phyloP scores from a whole-genome alignment of 257 asterid genomes.

The Eustoma russellianum region DNA sequence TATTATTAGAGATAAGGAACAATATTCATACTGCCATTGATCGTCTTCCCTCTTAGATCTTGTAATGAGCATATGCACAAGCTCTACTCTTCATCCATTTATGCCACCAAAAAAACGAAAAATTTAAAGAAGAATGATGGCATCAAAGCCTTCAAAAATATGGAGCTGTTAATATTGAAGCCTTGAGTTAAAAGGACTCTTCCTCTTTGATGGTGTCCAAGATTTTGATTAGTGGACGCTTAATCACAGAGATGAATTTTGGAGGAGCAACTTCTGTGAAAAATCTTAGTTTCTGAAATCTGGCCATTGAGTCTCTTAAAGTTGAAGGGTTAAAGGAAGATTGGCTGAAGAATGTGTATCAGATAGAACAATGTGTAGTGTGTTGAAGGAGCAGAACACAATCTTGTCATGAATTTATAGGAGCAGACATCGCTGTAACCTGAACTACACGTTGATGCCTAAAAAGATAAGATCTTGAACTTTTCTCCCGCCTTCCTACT shows the following conservation, averaged over 20 bases:
- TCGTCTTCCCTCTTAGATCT: too few species aligned
- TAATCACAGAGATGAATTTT: slow-evolving; percentile 26
- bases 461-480: slow-evolving; percentile 6
- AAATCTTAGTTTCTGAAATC: slow-evolving; percentile 25
- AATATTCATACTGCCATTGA: too few species aligned
- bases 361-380: not conserved
- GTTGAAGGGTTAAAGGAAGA: not conserved
- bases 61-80: slow-evolving; percentile 10
- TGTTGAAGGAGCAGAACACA: not conserved
- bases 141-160: too few species aligned
- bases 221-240: slow-evolving; percentile 27
- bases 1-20: too few species aligned
- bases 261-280: slow-evolving; percentile 54
- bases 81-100: not conserved
- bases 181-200: slow-evolving; percentile 22
- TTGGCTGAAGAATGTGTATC: not conserved
- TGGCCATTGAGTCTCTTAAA: slow-evolving; percentile 21
- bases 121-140: too few species aligned
- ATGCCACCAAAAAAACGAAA: too few species aligned
- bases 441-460: slow-evolving; percentile 15
- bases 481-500: slow-evolving; percentile 16
- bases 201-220: slow-evolving; percentile 56
- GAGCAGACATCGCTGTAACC: too few species aligned
- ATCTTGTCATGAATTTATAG: slow-evolving; percentile 15
- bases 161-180: too few species aligned